Base-by-base conservation (phyloP, 345 rosid species). In the Pistacia vera region DNA sequence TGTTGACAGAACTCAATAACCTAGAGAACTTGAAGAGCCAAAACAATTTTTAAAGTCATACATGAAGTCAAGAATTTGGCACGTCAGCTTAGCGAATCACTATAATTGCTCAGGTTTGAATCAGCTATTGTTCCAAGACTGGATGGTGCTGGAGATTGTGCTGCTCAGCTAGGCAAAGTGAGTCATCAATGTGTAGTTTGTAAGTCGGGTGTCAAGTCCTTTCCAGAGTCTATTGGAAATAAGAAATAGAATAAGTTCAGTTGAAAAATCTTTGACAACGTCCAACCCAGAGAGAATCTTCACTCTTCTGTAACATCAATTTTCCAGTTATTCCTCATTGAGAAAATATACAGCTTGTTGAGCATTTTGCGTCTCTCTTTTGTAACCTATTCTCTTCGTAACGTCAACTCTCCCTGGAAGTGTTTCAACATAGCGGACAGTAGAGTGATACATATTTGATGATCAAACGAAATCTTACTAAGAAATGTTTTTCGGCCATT, bases 241-340 rank as follows among this genome's bases (percentile, higher is more conserved):
- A 38, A 35, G 28, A 70, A 70, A 2, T 2, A 11, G 22, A 56
- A 70, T 13, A 22, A 30, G 36, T 35, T 49, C 7, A 2, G 41
- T 9, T 54, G 7, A 4, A 22, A 38, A 54, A 33, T 18, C 12
- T 17, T 17, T 14, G 8, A 33, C 46, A 62, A 30, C 30, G 9
- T 57, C 63, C 44, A 20, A 46, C 57, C 28, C 9, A 52, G 62
- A 74, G n/a, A 74, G 17, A 38, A 54, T 54, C 22, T 64, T 36
- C 33, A 63, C 11, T 52, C 9, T 52, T 30, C 2, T 52, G 28
- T 63, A 52, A 25, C 76, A 49, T 52, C 18, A 35, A 17, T 51
- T 73, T 73, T 51, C 35, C 49, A 8, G 44, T 60, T 60, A 72
- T 60, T 58, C 59, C 55, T 58, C 64, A 38, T n/a, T n/a, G 44